Conservation (phyloP, 225 moss, liverwort and hornwort genomes). For the Climacium dendroides region DNA sequence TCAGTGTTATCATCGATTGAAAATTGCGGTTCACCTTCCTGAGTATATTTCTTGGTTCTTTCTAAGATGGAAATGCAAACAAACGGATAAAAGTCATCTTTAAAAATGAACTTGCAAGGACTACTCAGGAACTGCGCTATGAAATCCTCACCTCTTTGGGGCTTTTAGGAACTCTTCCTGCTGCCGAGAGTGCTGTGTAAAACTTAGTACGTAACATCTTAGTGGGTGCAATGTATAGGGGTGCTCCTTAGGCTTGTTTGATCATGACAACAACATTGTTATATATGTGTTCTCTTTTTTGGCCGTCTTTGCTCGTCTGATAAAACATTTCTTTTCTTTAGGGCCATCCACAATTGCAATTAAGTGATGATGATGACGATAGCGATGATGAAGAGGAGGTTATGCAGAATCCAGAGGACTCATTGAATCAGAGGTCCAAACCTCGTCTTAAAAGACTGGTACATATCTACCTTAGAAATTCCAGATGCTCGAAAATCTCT, state of each 20-base stretch:
- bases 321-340: background rate
- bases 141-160: background rate
- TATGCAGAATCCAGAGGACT: background rate
- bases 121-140: background rate
- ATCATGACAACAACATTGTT: background rate
- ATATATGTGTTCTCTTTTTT: background rate
- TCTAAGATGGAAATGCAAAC: background rate
- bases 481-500: background rate
- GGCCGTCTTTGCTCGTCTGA: background rate
- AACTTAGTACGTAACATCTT: background rate
- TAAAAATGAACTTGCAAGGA: background rate
- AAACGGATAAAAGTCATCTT: background rate
- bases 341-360: background rate
- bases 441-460: constrained; percentile 21
- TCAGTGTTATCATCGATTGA: background rate
- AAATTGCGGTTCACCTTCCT: background rate
- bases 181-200: background rate
- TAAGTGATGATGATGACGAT: constrained; percentile 1
- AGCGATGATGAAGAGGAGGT: constrained; percentile 5
- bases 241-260: background rate
- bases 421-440: background rate
- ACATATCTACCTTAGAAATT: background rate
- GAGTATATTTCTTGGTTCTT: background rate
- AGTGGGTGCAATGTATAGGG: background rate
- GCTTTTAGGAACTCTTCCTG: background rate